Percentiles rank a stretch among this genome's conserved stretches.
These are phyloP conservation scores for Phytophthora aleatoria DNA, from an alignment of 352 stramenopile genomes.

Conservation along the genomic window DNA sequence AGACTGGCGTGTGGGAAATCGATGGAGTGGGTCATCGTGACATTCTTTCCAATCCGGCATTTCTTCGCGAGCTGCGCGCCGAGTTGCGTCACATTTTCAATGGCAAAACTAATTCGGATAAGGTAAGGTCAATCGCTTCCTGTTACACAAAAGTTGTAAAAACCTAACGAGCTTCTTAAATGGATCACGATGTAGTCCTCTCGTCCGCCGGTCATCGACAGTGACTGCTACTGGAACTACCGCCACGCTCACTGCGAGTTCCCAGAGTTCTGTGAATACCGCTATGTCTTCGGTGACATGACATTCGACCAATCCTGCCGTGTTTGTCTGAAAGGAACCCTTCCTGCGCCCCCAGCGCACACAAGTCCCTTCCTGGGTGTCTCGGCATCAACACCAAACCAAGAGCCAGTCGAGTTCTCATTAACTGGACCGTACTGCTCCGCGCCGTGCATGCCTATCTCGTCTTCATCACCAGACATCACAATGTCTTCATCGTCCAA, in stretches of 20 bases:
- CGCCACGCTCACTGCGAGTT: constrained; percentile 73
- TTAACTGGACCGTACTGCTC: constrained; percentile 54
- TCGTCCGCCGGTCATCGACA: constrained; percentile 70
- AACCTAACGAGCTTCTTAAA: background rate
- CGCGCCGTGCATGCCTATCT: constrained; percentile 33
- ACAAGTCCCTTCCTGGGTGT: constrained; percentile 33
- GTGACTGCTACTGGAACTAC: constrained; percentile 89
- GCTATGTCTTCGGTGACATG: constrained; percentile 82
- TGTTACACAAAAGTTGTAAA: background rate
- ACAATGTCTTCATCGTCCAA: constrained; percentile 30
- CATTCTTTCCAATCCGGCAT: constrained; percentile 72
- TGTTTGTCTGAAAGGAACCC: constrained; percentile 48
- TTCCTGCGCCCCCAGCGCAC: constrained; percentile 16
- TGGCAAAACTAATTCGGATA: constrained; percentile 51
- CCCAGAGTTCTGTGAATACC: constrained; percentile 80
- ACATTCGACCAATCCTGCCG: constrained; percentile 84
- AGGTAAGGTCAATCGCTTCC: constrained; percentile 36
- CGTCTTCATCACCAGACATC: constrained; percentile 26
- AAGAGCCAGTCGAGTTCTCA: constrained; percentile 27
- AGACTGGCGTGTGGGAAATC: constrained; percentile 87
- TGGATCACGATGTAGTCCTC: constrained; percentile 37
- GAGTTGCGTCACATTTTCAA: constrained; percentile 78
- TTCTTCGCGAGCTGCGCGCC: constrained; percentile 73
- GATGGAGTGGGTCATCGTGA: constrained; percentile 72
- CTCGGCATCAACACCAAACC: constrained; percentile 27